phyloP scores from a whole-genome alignment of 176 grass and related monocot species.

The Paspalum vaginatum region DNA sequence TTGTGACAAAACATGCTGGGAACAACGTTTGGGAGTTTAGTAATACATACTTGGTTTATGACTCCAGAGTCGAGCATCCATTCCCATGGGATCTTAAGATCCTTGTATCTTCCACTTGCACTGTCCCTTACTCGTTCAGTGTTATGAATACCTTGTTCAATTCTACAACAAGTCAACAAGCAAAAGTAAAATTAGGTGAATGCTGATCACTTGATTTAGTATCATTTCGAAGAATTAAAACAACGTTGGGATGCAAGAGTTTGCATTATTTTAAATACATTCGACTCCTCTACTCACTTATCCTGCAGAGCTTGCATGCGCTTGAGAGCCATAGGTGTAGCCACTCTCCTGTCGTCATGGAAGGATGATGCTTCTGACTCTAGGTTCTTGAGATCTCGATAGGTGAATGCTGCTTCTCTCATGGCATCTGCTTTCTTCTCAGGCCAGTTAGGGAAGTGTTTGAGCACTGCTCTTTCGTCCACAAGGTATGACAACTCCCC shows the following conservation, averaged over 20 bases:
- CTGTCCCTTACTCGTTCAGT: conserved; percentile 82
- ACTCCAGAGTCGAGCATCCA: conserved; percentile 97
- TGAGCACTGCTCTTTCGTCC: conserved; percentile 98
- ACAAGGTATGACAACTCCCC: conserved; percentile 92
- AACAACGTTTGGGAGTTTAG: conserved; percentile 22
- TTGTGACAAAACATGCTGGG: conserved; percentile 1
- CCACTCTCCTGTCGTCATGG: conserved; percentile 72
- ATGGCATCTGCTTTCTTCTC: conserved; percentile 98
- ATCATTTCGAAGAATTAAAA: background rate
- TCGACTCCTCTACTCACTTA: conserved; percentile 63
- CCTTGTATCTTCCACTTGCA: conserved; percentile 75
- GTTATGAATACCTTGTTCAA: conserved; percentile 84
- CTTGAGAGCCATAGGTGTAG: conserved; percentile 72
- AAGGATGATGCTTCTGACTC: conserved; percentile 78
- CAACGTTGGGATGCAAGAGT: background rate
- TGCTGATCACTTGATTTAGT: background rate
- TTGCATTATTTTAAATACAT: conserved; percentile 31
- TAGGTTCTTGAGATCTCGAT: conserved; percentile 85
- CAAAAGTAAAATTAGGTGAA: conserved; percentile 21
- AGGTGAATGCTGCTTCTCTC: conserved; percentile 94
- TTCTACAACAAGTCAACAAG: conserved; percentile 53
- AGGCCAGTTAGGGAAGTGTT: conserved; percentile 94
- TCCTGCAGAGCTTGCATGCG: conserved; percentile 85
- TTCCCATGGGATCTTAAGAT: conserved; percentile 91
- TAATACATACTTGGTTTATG: conserved; percentile 69